Conservation (phyloP, 1,284 basidiomycete species). For the Sanghuangporus baumii region DNA sequence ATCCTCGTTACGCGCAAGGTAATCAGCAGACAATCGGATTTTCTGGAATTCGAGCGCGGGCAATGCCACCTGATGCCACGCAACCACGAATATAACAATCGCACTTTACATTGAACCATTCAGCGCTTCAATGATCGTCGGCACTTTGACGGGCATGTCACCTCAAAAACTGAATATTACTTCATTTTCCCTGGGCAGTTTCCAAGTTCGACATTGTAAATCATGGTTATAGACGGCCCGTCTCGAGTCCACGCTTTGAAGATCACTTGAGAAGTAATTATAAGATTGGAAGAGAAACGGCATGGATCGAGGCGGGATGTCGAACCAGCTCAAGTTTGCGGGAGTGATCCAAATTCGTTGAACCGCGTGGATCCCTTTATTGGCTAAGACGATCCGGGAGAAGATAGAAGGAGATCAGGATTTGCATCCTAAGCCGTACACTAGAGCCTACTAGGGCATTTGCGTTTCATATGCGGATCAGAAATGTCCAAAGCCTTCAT, state of each 20-base stretch:
- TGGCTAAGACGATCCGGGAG: not conserved
- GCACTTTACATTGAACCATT: not conserved
- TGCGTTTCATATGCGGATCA: not conserved
- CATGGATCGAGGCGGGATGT: not conserved
- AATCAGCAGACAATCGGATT: not conserved
- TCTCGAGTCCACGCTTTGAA: not conserved
- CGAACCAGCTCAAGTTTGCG: not conserved
- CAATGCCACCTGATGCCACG: not conserved
- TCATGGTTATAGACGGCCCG: conserved; percentile 2
- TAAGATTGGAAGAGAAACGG: not conserved
- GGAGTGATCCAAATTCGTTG: not conserved
- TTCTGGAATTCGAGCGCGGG: not conserved
- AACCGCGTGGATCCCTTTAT: not conserved
- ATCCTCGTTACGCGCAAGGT: not conserved
- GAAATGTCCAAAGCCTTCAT: not conserved
- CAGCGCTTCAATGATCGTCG: not conserved
- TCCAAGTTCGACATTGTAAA: not conserved
- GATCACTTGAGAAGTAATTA: not conserved
- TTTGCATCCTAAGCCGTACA: not conserved
- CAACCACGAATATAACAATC: not conserved
- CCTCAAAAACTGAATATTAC: not conserved
- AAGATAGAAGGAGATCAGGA: not conserved
- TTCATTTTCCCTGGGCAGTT: not conserved
- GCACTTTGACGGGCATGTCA: not conserved
- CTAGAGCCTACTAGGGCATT: not conserved